Percentiles rank a stretch among this genome's conserved stretches.
Conservation (phyloP, 768 basidiomycete genomes). For the Gyrodon lividus region DNA sequence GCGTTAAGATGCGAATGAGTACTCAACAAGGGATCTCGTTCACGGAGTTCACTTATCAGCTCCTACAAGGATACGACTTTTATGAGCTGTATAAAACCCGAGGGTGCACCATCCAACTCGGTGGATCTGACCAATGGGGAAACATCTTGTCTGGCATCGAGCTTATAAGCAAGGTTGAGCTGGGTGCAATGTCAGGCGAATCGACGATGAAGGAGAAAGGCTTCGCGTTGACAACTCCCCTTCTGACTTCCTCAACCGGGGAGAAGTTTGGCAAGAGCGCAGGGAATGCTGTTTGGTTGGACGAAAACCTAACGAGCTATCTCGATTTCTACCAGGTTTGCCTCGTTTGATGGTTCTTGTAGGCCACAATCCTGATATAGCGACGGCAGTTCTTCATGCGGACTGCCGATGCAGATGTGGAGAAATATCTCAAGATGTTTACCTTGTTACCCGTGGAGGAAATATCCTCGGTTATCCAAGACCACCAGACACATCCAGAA, state of each 20-base stretch:
- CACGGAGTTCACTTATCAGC: conserved; percentile 96
- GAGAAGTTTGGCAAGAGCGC: conserved; percentile 98
- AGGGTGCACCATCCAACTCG: conserved; percentile 83
- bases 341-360: not conserved
- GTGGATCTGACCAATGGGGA: conserved; percentile 98
- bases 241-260: conserved; percentile 84
- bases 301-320: conserved; percentile 72
- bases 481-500: conserved; percentile 48
- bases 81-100: conserved; percentile 63
- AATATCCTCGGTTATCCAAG: conserved; percentile 54
- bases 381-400: conserved; percentile 80
- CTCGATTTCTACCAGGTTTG: conserved; percentile 93
- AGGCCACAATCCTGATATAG: not conserved
- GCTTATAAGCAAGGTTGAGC: conserved; percentile 62
- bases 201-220: conserved; percentile 36
- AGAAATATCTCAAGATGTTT: conserved; percentile 76
- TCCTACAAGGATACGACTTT: conserved; percentile 97
- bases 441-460: conserved; percentile 65
- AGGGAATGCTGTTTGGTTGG: conserved; percentile 93
- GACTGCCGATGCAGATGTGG: conserved; percentile 76
- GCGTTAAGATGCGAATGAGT: conserved; percentile 77
- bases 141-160: conserved; percentile 95
- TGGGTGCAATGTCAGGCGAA: not conserved
- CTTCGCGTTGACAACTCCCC: conserved; percentile 90
- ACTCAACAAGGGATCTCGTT: conserved; percentile 92